Base-by-base conservation (phyloP, 345 rosid species). In the Heritiera littoralis region DNA sequence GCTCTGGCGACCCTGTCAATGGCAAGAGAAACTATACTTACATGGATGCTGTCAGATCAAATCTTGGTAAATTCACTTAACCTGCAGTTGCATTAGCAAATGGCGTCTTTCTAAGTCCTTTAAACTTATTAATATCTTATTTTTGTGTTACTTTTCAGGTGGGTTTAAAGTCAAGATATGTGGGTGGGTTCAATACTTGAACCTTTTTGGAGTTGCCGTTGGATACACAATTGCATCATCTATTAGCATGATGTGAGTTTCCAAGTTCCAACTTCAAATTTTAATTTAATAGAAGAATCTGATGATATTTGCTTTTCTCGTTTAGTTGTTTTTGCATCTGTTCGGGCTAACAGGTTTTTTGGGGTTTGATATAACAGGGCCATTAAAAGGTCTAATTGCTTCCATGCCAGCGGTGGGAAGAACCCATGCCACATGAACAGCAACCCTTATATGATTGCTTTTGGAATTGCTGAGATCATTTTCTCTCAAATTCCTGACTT, bases 141-240 rank as follows among this genome's bases (percentile, higher is more conserved):
- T 72, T 23, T 32, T 17, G 9, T 54, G 49, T 15, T 54, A 9
- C 40, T 20, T 65, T 80, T 63, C 86, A 92, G 97, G 95, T 74
- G 93, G 94, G 8, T 51, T 78, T 56, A 83, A 88, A 66, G 90
- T 86, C 54, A 89, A 83, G 84, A 1, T 93, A 30, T 93, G 97
- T 74, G 97, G 97, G 67, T 20, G 78, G 61, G 87, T 91, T 64
- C 95, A 93, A 82, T 91, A 92, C 75, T 9, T 83, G 77, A 91
- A 88, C 75, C 92, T 91, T 60, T 89, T 92, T 77, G 97, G 97
- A 61, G 85, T 89, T 61, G 89, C 97, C 63, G 74, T 92, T 81
- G 92, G 97, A 1, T 92, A 90, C 85, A 91, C 95, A 2, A 90
- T 91, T 66, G 97, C 91, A 51, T 75, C 91, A 5, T 83, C 92